Evolutionary conservation across 768 basidiomycete species (phyloP), one percentile per base, ranked within the genome.

Genomic region (Boletellus ananas): DNA sequence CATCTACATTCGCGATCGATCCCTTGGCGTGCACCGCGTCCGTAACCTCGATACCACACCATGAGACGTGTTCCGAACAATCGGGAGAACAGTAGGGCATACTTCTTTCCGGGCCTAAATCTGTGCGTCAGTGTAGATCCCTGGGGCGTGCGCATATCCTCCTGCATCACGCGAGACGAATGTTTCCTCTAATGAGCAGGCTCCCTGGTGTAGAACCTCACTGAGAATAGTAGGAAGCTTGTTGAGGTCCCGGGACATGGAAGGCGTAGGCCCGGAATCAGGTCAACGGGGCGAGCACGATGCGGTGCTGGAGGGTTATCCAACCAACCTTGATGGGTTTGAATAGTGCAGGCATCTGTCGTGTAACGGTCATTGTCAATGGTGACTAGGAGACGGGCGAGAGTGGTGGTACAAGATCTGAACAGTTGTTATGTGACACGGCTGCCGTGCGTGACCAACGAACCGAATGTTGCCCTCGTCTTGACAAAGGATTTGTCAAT

Each of bases 81-180:
- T 23, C 27, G 11, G 2, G 3, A 27, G 29, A 11, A 6, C 7
- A 13, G 20, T 1, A 1, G 11, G n/a, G 31, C 40, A 7, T 29
- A 76, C 77, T 57, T 63, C 56, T 56, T 76, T 79, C 82, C 81
- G 83, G 0, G 56, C 72, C 9, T 58, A 51, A 27, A 75, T 74
- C 54, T 91, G 87, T 20, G 76, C 79, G 3, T 75, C 62, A n/a
- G 62, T 79, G 72, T 78, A 87, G 47, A 87, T 79, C 1, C 86
- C 87, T 2, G 86, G 87, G 0, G 77, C 74, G 47, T 79, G 65
- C 2, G 50, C 43, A 36, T 66, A 71, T 1, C 81, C 83, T 3
- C 77, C 79, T 0, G 81, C 80, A 13, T 73, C 57, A 2, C 16
- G 61, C 0, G 77, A 72, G 42, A 87, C 76, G 45, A 75, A 67